These are phyloP conservation scores for Irpex rosettiformis DNA, from an alignment of 1,284 basidiomycete genomes.

Conservation along the genomic window DNA sequence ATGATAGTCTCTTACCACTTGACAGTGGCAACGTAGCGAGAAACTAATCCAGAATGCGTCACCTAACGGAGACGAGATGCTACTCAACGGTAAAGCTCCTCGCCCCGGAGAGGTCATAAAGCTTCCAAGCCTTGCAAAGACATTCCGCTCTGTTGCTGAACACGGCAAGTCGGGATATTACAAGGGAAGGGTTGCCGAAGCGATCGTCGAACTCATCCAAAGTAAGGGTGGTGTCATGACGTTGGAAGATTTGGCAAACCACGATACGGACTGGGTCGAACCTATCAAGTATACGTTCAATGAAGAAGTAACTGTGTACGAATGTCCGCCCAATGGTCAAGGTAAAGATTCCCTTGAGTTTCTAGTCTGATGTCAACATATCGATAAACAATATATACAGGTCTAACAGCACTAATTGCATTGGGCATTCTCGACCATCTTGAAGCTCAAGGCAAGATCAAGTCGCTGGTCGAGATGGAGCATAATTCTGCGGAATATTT, in stretches of 20 bases:
- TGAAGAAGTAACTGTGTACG: constrained; percentile 78
- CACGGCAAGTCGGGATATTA: constrained; percentile 92
- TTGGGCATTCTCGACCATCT: constrained; percentile 90
- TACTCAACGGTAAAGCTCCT: constrained; percentile 78
- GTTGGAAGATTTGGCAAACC: constrained; percentile 81
- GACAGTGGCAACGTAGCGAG: constrained; percentile 76
- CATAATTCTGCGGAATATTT: constrained; percentile 90
- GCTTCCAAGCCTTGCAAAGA: constrained; percentile 78
- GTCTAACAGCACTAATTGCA: constrained; percentile 88
- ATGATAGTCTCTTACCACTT: background rate
- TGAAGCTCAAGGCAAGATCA: constrained; percentile 70
- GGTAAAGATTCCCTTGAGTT: constrained; percentile 32
- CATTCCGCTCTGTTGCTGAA: constrained; percentile 77
- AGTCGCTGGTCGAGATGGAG: constrained; percentile 72
- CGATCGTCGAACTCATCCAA: constrained; percentile 83
- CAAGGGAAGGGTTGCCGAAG: constrained; percentile 84
- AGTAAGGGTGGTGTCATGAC: constrained; percentile 89
- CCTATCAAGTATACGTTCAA: constrained; percentile 91
- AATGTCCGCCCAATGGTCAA: constrained; percentile 96
- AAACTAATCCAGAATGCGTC: constrained; percentile 77
- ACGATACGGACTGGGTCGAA: constrained; percentile 77
- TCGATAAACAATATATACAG: constrained; percentile 20
- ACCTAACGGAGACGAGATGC: constrained; percentile 81
- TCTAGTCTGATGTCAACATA: background rate
- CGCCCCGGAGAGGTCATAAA: constrained; percentile 75